Percentiles rank a stretch among this genome's conserved stretches.
phyloP scores from a whole-genome alignment of 2,329 filamentous ascomycete genomes.

The Camillea tinctor region DNA sequence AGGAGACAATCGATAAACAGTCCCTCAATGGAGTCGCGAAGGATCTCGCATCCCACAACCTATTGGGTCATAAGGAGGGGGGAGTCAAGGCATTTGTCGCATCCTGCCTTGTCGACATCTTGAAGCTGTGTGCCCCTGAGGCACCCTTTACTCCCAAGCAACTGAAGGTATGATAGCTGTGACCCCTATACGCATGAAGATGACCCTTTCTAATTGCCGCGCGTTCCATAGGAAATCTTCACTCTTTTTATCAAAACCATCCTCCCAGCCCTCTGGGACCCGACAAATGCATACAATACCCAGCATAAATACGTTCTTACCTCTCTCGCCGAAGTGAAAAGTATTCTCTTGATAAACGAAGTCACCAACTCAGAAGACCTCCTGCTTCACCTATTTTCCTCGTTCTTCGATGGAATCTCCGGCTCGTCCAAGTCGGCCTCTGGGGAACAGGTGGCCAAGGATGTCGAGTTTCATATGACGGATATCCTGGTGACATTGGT shows the following conservation, averaged over 20 bases:
- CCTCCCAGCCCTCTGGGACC: conserved; percentile 80
- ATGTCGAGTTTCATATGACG: conserved; percentile 90
- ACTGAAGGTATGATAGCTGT: conserved; percentile 66
- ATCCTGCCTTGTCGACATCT: conserved; percentile 88
- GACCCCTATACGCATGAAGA: not conserved
- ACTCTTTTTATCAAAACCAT: conserved; percentile 81
- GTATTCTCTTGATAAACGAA: conserved; percentile 87
- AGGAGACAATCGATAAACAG: conserved; percentile 80
- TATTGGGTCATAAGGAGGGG: conserved; percentile 88
- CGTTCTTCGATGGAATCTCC: conserved; percentile 89
- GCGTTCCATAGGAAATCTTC: conserved; percentile 78
- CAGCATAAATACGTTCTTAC: conserved; percentile 90
- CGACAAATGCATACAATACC: conserved; percentile 84
- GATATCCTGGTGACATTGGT: conserved; percentile 81
- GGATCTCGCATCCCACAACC: conserved; percentile 76
- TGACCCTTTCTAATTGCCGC: conserved; percentile 18
- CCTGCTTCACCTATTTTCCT: conserved; percentile 77
- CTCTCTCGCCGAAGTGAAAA: conserved; percentile 90
- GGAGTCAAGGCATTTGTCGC: conserved; percentile 88
- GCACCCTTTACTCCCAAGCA: conserved; percentile 89
- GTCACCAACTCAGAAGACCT: conserved; percentile 79
- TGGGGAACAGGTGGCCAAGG: conserved; percentile 84
- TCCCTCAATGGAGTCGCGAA: conserved; percentile 82
- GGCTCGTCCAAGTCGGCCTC: conserved; percentile 70
- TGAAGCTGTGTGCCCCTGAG: conserved; percentile 89